These are phyloP conservation scores for Hapsidospora chrysogenum DNA, from an alignment of 495 filamentous ascomycete genomes.

Conservation along the genomic window DNA sequence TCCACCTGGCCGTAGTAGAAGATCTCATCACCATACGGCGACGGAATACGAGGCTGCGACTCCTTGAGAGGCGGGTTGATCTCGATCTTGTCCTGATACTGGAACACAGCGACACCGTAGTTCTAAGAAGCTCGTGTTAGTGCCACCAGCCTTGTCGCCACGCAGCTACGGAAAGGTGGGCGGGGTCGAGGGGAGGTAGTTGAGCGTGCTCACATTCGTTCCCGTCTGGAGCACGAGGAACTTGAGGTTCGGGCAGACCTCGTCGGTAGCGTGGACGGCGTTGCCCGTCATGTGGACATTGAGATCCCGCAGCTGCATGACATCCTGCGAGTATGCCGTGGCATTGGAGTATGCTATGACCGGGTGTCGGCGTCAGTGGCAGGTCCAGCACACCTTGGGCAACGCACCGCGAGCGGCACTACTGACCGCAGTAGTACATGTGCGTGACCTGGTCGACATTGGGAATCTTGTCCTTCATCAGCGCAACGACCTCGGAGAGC, in stretches of 20 bases:
- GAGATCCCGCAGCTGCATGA: no score
- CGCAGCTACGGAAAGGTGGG: no score
- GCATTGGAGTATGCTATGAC: no score
- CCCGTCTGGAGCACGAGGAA: constrained; percentile 25
- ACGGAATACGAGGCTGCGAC: constrained; percentile 21
- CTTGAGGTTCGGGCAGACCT: constrained; percentile 15
- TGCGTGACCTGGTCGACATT: constrained; percentile 8
- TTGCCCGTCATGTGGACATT: constrained; percentile 13
- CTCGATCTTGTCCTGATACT: no score
- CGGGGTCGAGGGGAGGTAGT: no score
- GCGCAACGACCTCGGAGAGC: constrained; percentile 8
- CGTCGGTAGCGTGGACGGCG: constrained; percentile 13
- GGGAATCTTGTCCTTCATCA: constrained; percentile 7
- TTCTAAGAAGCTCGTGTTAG: no score
- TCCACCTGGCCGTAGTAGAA: constrained; percentile 32
- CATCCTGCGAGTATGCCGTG: no score
- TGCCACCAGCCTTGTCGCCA: no score
- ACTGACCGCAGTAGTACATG: constrained; percentile 8
- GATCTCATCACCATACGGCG: constrained; percentile 23
- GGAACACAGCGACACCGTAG: no score
- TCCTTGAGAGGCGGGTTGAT: constrained; percentile 28
- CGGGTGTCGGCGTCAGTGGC: no score
- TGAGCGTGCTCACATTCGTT: constrained; percentile 18
- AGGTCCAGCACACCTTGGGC: no score
- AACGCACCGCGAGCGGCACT: no score